Evolutionary conservation across 2,329 filamentous ascomycete species (phyloP), one percentile per base, ranked within the genome.

Genomic region (Beauveria medogensis): DNA sequence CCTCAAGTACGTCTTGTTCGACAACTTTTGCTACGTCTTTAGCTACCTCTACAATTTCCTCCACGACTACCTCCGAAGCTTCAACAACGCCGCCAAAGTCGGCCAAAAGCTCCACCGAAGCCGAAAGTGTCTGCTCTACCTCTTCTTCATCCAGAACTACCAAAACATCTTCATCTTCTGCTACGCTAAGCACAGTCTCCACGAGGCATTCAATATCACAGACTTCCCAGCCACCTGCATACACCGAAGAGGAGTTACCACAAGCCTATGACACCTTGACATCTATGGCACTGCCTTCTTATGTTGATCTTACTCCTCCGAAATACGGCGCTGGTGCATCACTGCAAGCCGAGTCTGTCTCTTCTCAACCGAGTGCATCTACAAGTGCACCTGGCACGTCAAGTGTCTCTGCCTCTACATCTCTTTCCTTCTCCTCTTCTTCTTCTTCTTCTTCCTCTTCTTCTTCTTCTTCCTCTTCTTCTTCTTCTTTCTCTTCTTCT

Each of bases 191-290:
- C 20, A 37, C 40, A 9, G 8, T 30, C 16, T 52, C 46, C 18
- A 7, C 43, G 3, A 44, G 12, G 9, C 30, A 14, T 22, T 18
- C 30, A 16, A 5, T 12, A 6, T 55, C 44, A 10, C 54, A 53
- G 6, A 16, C 51, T 16, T 22, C 30, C 7, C 28, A 40, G 22
- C 43, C 44, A 16, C 51, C 41, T 14, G 51, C 58, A 22, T 60
- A 60, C 20, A 60, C 58, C 5, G 12, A 46, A 18, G 20, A 55
- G 5, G 14, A 22, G 3, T 37, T 41, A 8, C 58, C 51, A 18
- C 58, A 48, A 41, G 58, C 58, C 18, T 60, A 60, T 14, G 58
- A 22, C n/a, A 48, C 41, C 3, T 50, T 55, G 9, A 60, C 58
- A 48, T 34, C 58, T 3, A 55, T 60, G 18, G 10, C 51, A 3